A percentile compares a stretch with the other conserved stretches of the same genome.
Conservation (phyloP, 75 land plant species). For the Ceratopteris richardii region DNA sequence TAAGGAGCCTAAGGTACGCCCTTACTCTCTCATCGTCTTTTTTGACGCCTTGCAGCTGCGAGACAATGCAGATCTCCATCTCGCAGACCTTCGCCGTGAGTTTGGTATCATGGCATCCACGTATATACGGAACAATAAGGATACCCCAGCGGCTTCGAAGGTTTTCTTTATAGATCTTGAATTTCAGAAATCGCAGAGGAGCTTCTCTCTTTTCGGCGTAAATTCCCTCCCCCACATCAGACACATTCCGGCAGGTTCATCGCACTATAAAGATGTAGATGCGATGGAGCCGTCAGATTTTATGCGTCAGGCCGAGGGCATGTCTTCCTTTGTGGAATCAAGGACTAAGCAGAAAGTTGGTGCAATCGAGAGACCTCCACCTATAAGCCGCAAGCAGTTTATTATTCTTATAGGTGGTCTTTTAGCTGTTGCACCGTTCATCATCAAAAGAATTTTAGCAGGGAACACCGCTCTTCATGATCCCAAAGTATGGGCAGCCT, state of each 20-base stretch:
- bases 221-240: constrained; percentile 74
- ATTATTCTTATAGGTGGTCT: constrained; percentile 16
- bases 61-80: constrained; percentile 66
- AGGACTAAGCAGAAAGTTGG: constrained; percentile 52
- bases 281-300: constrained; percentile 55
- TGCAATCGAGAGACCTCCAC: constrained; percentile 60
- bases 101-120: constrained; percentile 59
- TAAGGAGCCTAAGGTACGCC: constrained; percentile 26
- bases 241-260: constrained; percentile 26
- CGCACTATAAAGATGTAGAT: constrained; percentile 27
- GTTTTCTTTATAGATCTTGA: constrained; percentile 89
- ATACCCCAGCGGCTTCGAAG: constrained; percentile 18
- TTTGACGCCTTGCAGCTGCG: constrained; percentile 89
- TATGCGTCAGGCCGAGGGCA: constrained; percentile 62
- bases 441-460: constrained; percentile 39
- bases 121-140: constrained; percentile 38
- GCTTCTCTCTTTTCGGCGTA: constrained; percentile 69
- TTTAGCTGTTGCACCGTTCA: constrained; percentile 37
- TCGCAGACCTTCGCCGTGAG: constrained; percentile 55
- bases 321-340: constrained; percentile 65
- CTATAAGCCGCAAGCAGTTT: constrained; percentile 52
- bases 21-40: constrained; percentile 80
- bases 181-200: constrained; percentile 67
- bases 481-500: constrained; percentile 48
- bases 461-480: constrained; percentile 59